phyloP scores from a whole-genome alignment of 176 grass and related monocot genomes.

The Oryza coarctata region DNA sequence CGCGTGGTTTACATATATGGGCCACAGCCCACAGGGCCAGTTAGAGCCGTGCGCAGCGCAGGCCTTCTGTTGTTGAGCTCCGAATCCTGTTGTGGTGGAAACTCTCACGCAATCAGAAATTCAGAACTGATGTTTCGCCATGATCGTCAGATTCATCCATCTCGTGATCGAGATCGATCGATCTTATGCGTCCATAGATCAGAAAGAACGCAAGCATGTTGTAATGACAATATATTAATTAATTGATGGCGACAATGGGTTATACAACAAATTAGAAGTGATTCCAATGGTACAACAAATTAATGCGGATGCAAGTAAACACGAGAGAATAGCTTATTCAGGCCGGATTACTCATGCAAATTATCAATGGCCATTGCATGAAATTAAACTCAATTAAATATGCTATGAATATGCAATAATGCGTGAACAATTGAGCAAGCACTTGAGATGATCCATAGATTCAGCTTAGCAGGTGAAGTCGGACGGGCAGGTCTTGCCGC shows the following conservation, averaged over 20 bases:
- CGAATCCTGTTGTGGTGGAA: too few relatives aligned
- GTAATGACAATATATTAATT: too few relatives aligned
- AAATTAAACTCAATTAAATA: not conserved
- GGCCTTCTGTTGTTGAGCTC: too few relatives aligned
- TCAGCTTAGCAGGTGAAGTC: not conserved
- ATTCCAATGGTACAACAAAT: not conserved
- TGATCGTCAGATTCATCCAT: not conserved
- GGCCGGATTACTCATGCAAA: not conserved
- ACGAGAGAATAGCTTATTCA: not conserved
- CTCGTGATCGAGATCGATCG: not conserved
- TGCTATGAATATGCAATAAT: too few relatives aligned
- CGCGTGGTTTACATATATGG: too few relatives aligned
- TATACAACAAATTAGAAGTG: not conserved
- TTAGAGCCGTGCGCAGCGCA: too few relatives aligned
- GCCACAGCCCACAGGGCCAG: too few relatives aligned
- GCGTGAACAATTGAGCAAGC: too few relatives aligned
- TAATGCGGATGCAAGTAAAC: not conserved
- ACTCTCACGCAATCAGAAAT: not conserved
- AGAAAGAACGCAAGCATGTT: too few relatives aligned
- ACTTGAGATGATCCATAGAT: too few relatives aligned
- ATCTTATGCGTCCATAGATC: too few relatives aligned
- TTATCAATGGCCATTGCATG: not conserved
- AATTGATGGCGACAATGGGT: not conserved
- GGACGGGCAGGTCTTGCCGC: not conserved
- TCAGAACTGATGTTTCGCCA: not conserved